Conservation (phyloP, 1,284 basidiomycete species). For the Trichosporon sp. region DNA sequence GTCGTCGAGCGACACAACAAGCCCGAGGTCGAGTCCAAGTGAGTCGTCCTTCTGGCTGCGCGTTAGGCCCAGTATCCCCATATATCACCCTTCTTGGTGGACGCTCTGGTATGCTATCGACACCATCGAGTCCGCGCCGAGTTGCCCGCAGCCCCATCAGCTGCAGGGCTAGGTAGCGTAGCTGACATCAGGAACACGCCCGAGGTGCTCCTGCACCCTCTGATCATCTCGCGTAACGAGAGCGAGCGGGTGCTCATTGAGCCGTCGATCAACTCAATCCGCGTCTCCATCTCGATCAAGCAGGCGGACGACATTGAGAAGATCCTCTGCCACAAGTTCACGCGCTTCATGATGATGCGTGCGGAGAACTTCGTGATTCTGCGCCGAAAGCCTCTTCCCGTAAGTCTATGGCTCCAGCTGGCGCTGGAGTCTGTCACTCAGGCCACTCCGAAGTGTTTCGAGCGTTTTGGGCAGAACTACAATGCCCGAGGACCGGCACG, state of each 20-base stretch:
- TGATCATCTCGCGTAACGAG: slow-evolving; percentile 94
- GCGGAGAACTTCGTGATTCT: slow-evolving; percentile 97
- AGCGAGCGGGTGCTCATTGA: slow-evolving; percentile 96
- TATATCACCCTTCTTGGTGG: too few species aligned
- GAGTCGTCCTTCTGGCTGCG: slow-evolving; percentile 40
- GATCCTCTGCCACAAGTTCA: slow-evolving; percentile 97
- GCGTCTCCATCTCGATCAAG: slow-evolving; percentile 96
- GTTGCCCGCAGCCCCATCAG: too few species aligned
- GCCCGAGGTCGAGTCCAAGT: slow-evolving; percentile 88
- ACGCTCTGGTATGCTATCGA: too few species aligned
- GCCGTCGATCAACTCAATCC: slow-evolving; percentile 93
- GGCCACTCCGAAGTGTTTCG: too few species aligned
- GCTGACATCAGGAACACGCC: slow-evolving; percentile 69
- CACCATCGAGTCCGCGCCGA: neutral
- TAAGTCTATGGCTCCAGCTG: slow-evolving; percentile 55
- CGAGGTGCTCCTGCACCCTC: slow-evolving; percentile 89
- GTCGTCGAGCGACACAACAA: slow-evolving; percentile 96
- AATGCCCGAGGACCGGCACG: too few species aligned
- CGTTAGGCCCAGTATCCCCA: too few species aligned
- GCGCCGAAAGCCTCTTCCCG: slow-evolving; percentile 86
- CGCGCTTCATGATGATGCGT: slow-evolving; percentile 98
- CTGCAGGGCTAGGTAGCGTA: neutral
- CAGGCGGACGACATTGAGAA: slow-evolving; percentile 99
- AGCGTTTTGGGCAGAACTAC: too few species aligned
- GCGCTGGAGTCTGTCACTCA: neutral